Evolutionary conservation across 2,329 filamentous ascomycete genomes (phyloP).

Genomic region (Herpotrichia juniperi): DNA sequence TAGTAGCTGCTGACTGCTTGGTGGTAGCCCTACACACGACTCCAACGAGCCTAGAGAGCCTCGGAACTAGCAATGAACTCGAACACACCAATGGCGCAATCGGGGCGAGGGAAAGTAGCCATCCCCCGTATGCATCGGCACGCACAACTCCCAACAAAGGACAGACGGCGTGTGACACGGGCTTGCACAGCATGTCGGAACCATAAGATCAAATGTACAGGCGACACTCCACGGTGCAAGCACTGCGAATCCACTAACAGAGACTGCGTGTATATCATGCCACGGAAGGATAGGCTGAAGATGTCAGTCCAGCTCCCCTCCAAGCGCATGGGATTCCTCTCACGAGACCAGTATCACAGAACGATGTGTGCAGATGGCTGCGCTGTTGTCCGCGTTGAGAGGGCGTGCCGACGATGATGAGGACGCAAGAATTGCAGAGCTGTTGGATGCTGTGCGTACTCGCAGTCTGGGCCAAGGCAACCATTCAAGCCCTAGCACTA

Average conservation of each 20-base stretch:
- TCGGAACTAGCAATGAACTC: slow-evolving; percentile 2
- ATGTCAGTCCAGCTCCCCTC: slow-evolving; percentile 27
- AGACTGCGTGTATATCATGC: slow-evolving; percentile 47
- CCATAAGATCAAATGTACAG: slow-evolving; percentile 50
- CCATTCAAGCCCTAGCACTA: slow-evolving; percentile 6
- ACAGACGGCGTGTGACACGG: slow-evolving; percentile 31
- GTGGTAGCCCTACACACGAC: neutral
- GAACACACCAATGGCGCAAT: neutral
- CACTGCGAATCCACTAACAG: slow-evolving; percentile 41
- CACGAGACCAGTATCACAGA: slow-evolving; percentile 33
- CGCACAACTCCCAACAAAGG: slow-evolving; percentile 18
- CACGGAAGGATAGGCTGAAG: slow-evolving; percentile 46
- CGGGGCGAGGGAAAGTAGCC: slow-evolving; percentile 28
- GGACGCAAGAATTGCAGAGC: slow-evolving; percentile 24
- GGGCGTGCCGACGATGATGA: slow-evolving; percentile 25
- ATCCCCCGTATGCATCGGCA: slow-evolving; percentile 38
- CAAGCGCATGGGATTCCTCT: slow-evolving; percentile 6
- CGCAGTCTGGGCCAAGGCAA: neutral
- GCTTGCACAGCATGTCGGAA: slow-evolving; percentile 44
- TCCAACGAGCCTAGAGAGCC: neutral
- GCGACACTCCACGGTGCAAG: slow-evolving; percentile 43
- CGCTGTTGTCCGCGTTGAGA: slow-evolving; percentile 24
- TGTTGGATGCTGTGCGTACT: slow-evolving; percentile 27
- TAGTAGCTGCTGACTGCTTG: neutral
- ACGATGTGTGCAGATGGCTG: slow-evolving; percentile 34